Base-by-base conservation (phyloP, 352 stramenopile genomes). In the Pythium aphanidermatum region DNA sequence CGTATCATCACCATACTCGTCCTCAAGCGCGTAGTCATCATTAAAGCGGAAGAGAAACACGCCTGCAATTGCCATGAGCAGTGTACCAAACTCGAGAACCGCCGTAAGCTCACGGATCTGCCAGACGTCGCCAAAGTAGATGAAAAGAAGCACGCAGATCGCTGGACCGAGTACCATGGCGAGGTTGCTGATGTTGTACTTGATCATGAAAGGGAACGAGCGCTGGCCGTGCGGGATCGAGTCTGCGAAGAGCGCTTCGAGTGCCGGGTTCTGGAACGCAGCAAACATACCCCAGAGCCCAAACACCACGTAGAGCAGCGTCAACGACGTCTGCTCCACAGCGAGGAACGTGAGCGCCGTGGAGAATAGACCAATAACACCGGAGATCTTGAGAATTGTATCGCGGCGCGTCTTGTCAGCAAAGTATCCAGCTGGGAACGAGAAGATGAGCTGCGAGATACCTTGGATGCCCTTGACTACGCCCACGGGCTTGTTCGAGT, bases 391-490 rank as follows among this genome's bases (percentile, higher is more conserved):
- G 19, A 91, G 67, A 40, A 91, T 70, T 12, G 59, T 71, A 53
- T 91, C 78, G 33, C 78, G 73, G 13, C 78, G 75, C 28, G 67
- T 83, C 32, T 60, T 68, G 38, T 91, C 74, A n/a, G 70, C 73
- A 37, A 81, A 74, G 43, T 81, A 85, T 17, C 73, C 78, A 0
- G 71, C 73, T 2, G 78, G 78, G 16, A 91, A 50, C 17, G 78
- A 83, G 40, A 85, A 85, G 6, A 83, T 23, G 24, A 91, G 65
- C 58, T 91, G 78, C 32, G 76, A 72, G 55, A 91, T 83, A 50
- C 78, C 78, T 42, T 88, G 75, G 44, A 91, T 85, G 48, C 78
- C 78, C 46, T 88, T 91, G 56, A 91, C 74, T 16, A 91, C 71
- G 17, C 78, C 78, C 34, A 91, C 78, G 32, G 78, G 75, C 39